Evolutionary conservation across 345 rosid genomes (phyloP).

Genomic region (Odontarrhena argentea): DNA sequence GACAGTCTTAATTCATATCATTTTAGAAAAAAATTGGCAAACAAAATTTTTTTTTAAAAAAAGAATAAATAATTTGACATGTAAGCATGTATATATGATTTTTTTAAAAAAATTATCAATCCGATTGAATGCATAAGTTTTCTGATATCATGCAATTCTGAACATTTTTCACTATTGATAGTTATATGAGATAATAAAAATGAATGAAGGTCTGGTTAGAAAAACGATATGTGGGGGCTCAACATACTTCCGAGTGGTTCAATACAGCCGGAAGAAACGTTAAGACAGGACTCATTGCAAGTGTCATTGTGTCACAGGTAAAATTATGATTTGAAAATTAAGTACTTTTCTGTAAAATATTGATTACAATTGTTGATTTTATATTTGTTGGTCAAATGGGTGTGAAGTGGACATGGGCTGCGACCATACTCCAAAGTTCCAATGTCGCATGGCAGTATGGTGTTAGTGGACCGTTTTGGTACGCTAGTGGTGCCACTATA

Average conservation of each 20-base stretch:
- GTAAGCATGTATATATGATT: no score
- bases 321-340: not conserved
- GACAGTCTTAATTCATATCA: no score
- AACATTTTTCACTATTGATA: not conserved
- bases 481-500: conserved; percentile 92
- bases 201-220: conserved; percentile 70
- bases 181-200: not conserved
- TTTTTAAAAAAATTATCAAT: not conserved
- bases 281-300: conserved; percentile 92
- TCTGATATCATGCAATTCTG: not conserved
- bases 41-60: no score
- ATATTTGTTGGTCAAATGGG: not conserved
- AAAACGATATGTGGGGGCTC: conserved; percentile 80
- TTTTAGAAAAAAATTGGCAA: no score
- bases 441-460: conserved; percentile 97
- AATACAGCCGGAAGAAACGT: conserved; percentile 97
- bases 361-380: not conserved
- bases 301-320: conserved; percentile 93
- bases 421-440: conserved; percentile 95
- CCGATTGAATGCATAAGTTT: not conserved
- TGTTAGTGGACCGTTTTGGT: conserved; percentile 96
- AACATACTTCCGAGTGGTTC: conserved; percentile 95
- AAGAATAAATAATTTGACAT: no score
- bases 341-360: not conserved
- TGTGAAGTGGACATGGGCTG: conserved; percentile 95